These are phyloP conservation scores for Nevesoporus exiguus DNA, from an alignment of 768 basidiomycete species.

Conservation along the genomic window DNA sequence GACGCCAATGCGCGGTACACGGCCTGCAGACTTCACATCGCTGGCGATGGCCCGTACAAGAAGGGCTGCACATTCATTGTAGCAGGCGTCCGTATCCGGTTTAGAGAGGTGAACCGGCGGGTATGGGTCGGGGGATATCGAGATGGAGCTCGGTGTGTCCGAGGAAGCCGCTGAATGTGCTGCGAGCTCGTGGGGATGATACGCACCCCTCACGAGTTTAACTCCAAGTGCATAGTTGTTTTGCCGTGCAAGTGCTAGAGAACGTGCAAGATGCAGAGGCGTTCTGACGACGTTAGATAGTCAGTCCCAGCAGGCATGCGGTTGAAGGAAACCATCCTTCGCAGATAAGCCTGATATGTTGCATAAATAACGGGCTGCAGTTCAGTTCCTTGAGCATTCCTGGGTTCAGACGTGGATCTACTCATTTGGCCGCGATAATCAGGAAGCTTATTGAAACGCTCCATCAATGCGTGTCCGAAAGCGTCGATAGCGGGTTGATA, in stretches of 20 bases:
- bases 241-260: constrained; percentile 59
- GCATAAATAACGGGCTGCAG: constrained; percentile 74
- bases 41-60: constrained; percentile 55
- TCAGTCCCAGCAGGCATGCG: background rate
- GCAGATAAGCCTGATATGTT: constrained; percentile 88
- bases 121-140: constrained; percentile 53
- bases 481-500: constrained; percentile 82
- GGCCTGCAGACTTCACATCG: constrained; percentile 38
- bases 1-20: constrained; percentile 48
- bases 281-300: constrained; percentile 41
- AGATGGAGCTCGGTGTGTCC: constrained; percentile 18
- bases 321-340: constrained; percentile 44
- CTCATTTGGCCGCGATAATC: constrained; percentile 2
- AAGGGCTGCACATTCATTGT: constrained; percentile 55
- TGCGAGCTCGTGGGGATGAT: constrained; percentile 72
- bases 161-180: constrained; percentile 36
- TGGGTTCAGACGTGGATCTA: constrained; percentile 4
- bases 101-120: constrained; percentile 73
- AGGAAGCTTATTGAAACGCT: constrained; percentile 61
- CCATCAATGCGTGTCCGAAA: constrained; percentile 68
- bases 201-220: constrained; percentile 92
- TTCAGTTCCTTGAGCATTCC: background rate
- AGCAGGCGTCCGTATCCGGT: constrained; percentile 69
- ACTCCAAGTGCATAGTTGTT: constrained; percentile 77
- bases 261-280: constrained; percentile 61